A percentile compares a stretch with the other conserved stretches of the same genome.
Conservation (phyloP, 257 asterid genomes). For the Nicotiana otophora region DNA sequence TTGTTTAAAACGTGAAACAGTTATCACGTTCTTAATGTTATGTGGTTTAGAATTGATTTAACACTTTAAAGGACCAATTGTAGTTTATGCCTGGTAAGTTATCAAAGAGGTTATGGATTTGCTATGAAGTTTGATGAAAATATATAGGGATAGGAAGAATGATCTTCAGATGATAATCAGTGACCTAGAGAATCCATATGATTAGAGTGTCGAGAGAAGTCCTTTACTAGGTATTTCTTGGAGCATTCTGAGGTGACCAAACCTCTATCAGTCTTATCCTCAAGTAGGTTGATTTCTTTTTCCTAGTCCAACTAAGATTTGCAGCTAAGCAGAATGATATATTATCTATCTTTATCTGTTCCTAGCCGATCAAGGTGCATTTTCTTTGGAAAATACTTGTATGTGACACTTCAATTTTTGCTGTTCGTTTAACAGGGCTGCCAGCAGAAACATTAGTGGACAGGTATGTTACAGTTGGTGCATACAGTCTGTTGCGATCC, state of each 20-base stretch:
- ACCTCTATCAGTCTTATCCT: neutral
- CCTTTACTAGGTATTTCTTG: neutral
- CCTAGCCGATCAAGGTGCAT: neutral
- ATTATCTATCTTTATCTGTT: neutral
- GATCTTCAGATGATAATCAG: neutral
- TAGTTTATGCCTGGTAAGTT: neutral
- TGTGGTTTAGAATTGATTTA: neutral
- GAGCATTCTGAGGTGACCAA: neutral
- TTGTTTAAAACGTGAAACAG: neutral
- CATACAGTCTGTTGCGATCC: slow-evolving; percentile 75
- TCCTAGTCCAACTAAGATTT: neutral
- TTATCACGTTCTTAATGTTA: neutral
- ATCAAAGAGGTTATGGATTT: neutral
- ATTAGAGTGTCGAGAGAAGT: neutral
- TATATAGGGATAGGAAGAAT: neutral
- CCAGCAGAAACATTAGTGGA: slow-evolving; percentile 88
- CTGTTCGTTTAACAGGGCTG: slow-evolving; percentile 46
- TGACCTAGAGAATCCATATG: neutral
- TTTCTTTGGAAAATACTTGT: neutral
- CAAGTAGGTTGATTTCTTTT: neutral
- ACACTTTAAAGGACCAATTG: neutral
- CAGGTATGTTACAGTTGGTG: slow-evolving; percentile 85
- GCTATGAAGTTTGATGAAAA: neutral
- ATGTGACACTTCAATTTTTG: neutral
- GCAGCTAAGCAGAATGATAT: neutral